Percentiles rank a stretch among this genome's conserved stretches.
phyloP scores from a whole-genome alignment of 768 basidiomycete genomes.

The Boletus rubropictus region DNA sequence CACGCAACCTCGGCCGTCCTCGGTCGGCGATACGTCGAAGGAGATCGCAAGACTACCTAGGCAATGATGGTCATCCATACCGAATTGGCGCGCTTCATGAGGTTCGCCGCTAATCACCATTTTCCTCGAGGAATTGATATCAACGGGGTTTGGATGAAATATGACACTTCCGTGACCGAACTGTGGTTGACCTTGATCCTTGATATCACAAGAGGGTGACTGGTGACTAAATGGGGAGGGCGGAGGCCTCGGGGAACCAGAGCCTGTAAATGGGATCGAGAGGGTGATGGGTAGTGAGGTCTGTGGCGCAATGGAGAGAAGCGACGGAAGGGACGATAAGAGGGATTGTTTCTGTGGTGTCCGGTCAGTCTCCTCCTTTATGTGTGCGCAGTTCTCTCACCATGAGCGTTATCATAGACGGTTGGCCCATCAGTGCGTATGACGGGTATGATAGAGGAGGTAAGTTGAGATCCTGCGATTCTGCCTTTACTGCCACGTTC shows the following conservation, averaged over 20 bases:
- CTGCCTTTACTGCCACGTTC: conserved; percentile 47
- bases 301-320: conserved; percentile 63
- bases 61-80: conserved; percentile 39
- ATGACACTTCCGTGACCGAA: conserved; percentile 30
- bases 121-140: conserved; percentile 28
- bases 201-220: conserved; percentile 41
- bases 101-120: conserved; percentile 30
- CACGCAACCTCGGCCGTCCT: conserved; percentile 69
- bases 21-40: conserved; percentile 58
- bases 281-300: conserved; percentile 50
- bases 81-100: conserved; percentile 48
- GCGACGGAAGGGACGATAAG: conserved; percentile 68
- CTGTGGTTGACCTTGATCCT: conserved; percentile 52
- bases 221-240: conserved; percentile 39
- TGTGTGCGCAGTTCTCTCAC: conserved; percentile 32
- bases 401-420: conserved; percentile 66
- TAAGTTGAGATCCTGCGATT: conserved; percentile 49
- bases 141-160: conserved; percentile 46
- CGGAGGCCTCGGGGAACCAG: conserved; percentile 34
- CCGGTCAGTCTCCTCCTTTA: conserved; percentile 13
- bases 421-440: conserved; percentile 36
- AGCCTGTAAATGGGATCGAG: conserved; percentile 43
- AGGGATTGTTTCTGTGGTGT: conserved; percentile 52
- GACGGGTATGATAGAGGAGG: conserved; percentile 39
- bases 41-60: conserved; percentile 64